These are phyloP conservation scores for Rosellinia necatrix DNA, from an alignment of 2,329 filamentous ascomycete species.

Conservation along the genomic window DNA sequence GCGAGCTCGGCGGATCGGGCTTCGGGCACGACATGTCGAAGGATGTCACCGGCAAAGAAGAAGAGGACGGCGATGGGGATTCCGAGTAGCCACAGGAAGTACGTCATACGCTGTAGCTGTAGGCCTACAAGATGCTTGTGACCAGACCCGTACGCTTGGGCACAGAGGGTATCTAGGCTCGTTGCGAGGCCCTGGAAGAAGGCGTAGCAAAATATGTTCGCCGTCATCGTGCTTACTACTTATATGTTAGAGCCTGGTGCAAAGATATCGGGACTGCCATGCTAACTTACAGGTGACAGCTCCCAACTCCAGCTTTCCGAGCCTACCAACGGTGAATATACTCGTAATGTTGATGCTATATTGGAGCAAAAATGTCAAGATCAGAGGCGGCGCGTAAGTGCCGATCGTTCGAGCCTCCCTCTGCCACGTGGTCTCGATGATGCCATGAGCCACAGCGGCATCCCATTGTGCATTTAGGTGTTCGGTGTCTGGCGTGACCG, in stretches of 20 bases:
- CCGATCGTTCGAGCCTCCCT: constrained; percentile 82
- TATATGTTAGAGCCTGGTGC: constrained; percentile 22
- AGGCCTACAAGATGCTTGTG: constrained; percentile 86
- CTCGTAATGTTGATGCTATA: constrained; percentile 84
- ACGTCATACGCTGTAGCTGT: constrained; percentile 80
- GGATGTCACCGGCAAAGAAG: constrained; percentile 68
- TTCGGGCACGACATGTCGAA: constrained; percentile 71
- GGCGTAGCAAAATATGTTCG: constrained; percentile 77
- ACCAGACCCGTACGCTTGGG: constrained; percentile 92
- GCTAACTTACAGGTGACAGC: constrained; percentile 58
- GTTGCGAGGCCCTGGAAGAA: constrained; percentile 87
- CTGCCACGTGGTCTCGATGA: constrained; percentile 89
- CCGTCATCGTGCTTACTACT: constrained; percentile 73
- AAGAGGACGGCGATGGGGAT: constrained; percentile 74
- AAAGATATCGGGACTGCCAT: background rate
- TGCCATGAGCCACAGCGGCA: constrained; percentile 78
- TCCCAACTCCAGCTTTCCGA: constrained; percentile 72
- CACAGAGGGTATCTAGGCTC: constrained; percentile 87
- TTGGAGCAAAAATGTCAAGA: constrained; percentile 77
- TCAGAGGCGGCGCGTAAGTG: constrained; percentile 71
- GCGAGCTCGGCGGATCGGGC: constrained; percentile 71
- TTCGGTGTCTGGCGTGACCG: constrained; percentile 55
- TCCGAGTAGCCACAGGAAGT: constrained; percentile 72
- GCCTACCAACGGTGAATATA: constrained; percentile 76
- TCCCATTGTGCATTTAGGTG: constrained; percentile 78